These are phyloP conservation scores for Agastache rugosa DNA, from an alignment of 257 asterid genomes.

Conservation along the genomic window DNA sequence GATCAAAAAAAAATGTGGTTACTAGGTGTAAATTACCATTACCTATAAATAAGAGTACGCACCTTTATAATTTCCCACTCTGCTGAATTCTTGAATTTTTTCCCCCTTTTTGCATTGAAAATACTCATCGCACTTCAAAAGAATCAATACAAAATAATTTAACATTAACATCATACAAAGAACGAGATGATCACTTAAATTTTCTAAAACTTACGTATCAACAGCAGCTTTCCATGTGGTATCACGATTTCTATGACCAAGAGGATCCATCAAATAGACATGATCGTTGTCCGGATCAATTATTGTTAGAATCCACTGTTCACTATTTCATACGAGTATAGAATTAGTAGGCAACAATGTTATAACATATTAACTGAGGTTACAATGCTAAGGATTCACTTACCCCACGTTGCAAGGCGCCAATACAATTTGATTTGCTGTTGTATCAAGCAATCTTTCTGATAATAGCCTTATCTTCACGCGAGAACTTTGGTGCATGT, in stretches of 20 bases:
- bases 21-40: no score
- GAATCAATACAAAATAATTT: no score
- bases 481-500: not conserved
- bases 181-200: no score
- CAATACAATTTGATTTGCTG: not conserved
- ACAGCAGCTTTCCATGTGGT: not conserved
- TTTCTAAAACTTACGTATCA: not conserved
- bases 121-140: not conserved
- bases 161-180: no score
- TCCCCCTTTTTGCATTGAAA: not conserved
- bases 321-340: no score
- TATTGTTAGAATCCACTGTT: not conserved
- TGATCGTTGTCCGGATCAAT: not conserved
- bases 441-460: not conserved
- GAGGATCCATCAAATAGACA: not conserved
- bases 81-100: not conserved
- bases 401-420: not conserved
- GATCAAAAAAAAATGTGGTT: no score
- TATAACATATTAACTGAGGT: no score
- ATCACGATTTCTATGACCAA: not conserved
- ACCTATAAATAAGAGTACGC: not conserved
- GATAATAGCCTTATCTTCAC: not conserved
- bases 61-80: not conserved
- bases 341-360: no score
- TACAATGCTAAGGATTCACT: no score